Conservation (phyloP, 371 early-diverging fungal species). For the Mucor sp. region DNA sequence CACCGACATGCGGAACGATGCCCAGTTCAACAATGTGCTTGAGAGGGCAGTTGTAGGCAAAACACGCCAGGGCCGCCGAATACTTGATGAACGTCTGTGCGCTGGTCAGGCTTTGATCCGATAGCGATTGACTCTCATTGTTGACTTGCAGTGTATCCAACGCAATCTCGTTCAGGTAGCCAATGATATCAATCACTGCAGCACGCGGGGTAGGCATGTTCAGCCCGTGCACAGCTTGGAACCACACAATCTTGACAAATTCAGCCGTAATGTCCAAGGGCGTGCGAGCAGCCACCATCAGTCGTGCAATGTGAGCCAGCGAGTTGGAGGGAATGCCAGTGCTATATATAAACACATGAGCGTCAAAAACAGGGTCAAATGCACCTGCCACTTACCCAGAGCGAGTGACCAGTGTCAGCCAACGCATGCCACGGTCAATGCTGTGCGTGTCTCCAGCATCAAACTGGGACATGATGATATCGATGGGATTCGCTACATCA, state of each 20-base stretch:
- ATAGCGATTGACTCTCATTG: slow-evolving; percentile 24
- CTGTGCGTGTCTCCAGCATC: slow-evolving; percentile 23
- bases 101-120: slow-evolving; percentile 26
- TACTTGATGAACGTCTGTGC: slow-evolving; percentile 41
- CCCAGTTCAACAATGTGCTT: slow-evolving; percentile 39
- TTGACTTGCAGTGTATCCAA: slow-evolving; percentile 24
- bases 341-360: slow-evolving; percentile 15
- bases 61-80: slow-evolving; percentile 41
- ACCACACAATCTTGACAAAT: slow-evolving; percentile 52
- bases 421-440: slow-evolving; percentile 45
- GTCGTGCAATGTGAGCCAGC: slow-evolving; percentile 39
- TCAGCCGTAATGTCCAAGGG: slow-evolving; percentile 33
- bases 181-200: slow-evolving; percentile 44
- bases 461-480: slow-evolving; percentile 39
- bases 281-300: slow-evolving; percentile 30
- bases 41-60: slow-evolving; percentile 44
- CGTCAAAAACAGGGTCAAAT: too few relatives aligned
- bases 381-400: slow-evolving; percentile 37
- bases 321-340: slow-evolving; percentile 43
- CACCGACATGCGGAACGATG: slow-evolving; percentile 40
- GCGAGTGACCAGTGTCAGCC: slow-evolving; percentile 47
- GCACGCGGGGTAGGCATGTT: slow-evolving; percentile 32
- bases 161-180: slow-evolving; percentile 40
- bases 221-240: slow-evolving; percentile 42
- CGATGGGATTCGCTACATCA: slow-evolving; percentile 28